Evolutionary conservation across 106 monocot species (phyloP), one percentile per base, ranked within the genome.

Genomic region (Allium sativum): DNA sequence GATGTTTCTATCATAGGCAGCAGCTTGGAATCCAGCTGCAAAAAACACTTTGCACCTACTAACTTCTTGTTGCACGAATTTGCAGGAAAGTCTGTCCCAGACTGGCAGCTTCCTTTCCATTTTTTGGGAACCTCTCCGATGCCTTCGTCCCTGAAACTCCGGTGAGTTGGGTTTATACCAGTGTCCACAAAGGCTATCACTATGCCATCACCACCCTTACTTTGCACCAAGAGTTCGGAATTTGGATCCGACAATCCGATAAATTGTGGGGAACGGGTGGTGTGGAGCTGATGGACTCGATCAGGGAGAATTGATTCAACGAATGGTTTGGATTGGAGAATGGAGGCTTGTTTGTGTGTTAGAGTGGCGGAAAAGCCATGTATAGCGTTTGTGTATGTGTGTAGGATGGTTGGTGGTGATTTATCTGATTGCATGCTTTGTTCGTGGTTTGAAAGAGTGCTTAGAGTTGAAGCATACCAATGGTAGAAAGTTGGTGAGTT

Each of bases 341-440:
- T 8, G 42, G 57, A 64, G 48, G 71, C 71, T 9, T 70, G 48
- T 21, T 61, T 4, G 3, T 66, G 18, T 45, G 77, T 42, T 20
- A 82, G 73, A 4, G 57, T 21, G 42, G 77, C 77, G 19, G 82
- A 59, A 71, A 77, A 82, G 57, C 82, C 82, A 44, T 74, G 70
- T 56, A 82, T 62, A 52, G 62, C 18, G 40, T 65, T n/a, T 41
- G 20, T 52, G 67, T 82, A 82, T 55, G 70, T 73, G 70, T 82
- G 77, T 42, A 77, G 60, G 58, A 66, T 42, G 55, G 46, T 7
- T 52, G 42, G 31, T 65, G 52, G 66, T n/a, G 10, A 12, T 9
- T 20, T 1, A 11, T 17, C 22, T 4, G 19, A 22, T 11, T 12
- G 56, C 48, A 50, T 0, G 11, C 11, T 12, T 50, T 50, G 48